These are phyloP conservation scores for Pseudogymnoascus sp. DNA, from an alignment of 2,329 filamentous ascomycete genomes.

Conservation along the genomic window DNA sequence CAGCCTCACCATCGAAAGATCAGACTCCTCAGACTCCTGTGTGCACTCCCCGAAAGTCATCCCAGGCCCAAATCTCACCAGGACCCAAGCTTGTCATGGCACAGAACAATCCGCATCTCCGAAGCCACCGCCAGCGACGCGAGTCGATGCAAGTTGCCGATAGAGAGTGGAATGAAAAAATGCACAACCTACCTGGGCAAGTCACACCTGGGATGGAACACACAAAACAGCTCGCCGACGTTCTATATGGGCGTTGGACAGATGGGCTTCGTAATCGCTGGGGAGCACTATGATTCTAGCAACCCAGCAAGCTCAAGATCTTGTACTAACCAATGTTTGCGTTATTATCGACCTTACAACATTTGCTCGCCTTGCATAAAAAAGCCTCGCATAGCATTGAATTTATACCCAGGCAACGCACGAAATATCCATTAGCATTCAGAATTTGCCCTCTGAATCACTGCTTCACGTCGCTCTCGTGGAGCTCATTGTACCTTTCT, in stretches of 20 bases:
- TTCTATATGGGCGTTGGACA: slow-evolving; percentile 84
- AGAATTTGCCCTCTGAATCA: not conserved
- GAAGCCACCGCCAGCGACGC: slow-evolving; percentile 61
- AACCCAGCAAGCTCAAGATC: not conserved
- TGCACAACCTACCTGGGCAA: slow-evolving; percentile 45
- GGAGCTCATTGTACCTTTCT: slow-evolving; percentile 5
- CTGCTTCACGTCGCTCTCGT: not conserved
- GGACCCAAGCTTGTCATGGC: slow-evolving; percentile 61
- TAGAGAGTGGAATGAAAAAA: slow-evolving; percentile 36
- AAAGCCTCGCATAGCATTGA: slow-evolving; percentile 1
- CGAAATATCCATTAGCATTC: not conserved
- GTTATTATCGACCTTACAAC: not conserved
- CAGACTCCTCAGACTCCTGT: slow-evolving; percentile 45
- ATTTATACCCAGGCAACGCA: slow-evolving; percentile 7
- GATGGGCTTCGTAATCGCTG: slow-evolving; percentile 70
- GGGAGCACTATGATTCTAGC: slow-evolving; percentile 32
- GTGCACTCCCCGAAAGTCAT: slow-evolving; percentile 44
- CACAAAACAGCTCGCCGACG: slow-evolving; percentile 77
- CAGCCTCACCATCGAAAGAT: slow-evolving; percentile 25
- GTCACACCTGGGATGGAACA: slow-evolving; percentile 76
- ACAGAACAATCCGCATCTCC: slow-evolving; percentile 76
- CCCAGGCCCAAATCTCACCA: not conserved
- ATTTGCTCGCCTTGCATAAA: slow-evolving; percentile 7
- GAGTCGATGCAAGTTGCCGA: slow-evolving; percentile 39
- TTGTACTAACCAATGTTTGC: slow-evolving; percentile 8